These are phyloP conservation scores for Penicillium herquei DNA, from an alignment of 495 filamentous ascomycete genomes.

Conservation along the genomic window DNA sequence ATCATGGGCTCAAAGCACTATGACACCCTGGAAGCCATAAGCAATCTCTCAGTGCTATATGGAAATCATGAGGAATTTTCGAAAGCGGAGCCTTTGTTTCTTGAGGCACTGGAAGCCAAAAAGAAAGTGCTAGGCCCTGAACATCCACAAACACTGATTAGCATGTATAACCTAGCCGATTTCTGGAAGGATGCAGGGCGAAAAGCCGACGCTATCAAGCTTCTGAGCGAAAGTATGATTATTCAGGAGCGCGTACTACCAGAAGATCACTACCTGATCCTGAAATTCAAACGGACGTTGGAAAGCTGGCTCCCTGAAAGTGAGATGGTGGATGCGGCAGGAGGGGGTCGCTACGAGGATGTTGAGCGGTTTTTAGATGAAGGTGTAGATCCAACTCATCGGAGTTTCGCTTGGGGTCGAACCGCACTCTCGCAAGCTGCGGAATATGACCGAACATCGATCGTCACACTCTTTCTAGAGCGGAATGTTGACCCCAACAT, in stretches of 20 bases:
- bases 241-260: too few species aligned
- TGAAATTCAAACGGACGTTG: too few species aligned
- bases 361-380: neutral
- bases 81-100: slow-evolving; percentile 17
- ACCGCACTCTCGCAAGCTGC: neutral
- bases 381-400: neutral
- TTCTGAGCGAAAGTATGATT: too few species aligned
- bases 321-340: too few species aligned
- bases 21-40: too few species aligned
- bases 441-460: neutral
- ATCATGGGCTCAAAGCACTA: too few species aligned
- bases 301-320: too few species aligned
- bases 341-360: too few species aligned
- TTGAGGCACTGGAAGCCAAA: neutral
- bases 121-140: neutral
- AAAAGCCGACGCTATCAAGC: too few species aligned
- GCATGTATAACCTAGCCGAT: neutral
- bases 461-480: neutral
- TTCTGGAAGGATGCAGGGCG: neutral
- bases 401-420: neutral
- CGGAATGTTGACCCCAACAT: neutral
- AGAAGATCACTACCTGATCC: too few species aligned
- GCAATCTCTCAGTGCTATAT: too few species aligned
- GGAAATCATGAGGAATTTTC: too few species aligned
- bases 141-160: neutral